Conservation (phyloP, 306 rosid species). For the Ziziphus jujuba region DNA sequence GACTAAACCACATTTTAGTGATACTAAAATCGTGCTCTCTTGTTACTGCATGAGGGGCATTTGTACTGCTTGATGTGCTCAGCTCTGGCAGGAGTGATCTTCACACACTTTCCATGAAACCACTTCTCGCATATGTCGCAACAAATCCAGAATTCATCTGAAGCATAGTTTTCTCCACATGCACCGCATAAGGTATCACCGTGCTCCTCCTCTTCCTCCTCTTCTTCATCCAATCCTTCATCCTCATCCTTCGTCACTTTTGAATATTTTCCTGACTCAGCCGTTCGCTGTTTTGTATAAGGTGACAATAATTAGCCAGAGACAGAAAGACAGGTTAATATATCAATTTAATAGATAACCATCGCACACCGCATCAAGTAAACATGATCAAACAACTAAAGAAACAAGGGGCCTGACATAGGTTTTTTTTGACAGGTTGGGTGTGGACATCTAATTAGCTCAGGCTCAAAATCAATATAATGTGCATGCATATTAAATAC, state of each 20-base stretch:
- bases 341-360: constrained; percentile 4
- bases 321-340: neutral
- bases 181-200: constrained; percentile 63
- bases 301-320: constrained; percentile 10
- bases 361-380: neutral
- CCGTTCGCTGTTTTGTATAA: constrained; percentile 39
- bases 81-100: constrained; percentile 65
- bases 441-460: neutral
- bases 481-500: neutral
- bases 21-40: constrained; percentile 60
- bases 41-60: constrained; percentile 72
- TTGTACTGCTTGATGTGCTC: constrained; percentile 67
- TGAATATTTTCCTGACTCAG: constrained; percentile 38
- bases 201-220: constrained; percentile 53
- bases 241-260: constrained; percentile 52
- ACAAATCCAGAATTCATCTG: constrained; percentile 67
- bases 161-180: constrained; percentile 51
- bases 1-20: constrained; percentile 27
- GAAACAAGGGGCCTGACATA: neutral
- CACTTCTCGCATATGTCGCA: constrained; percentile 62
- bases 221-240: constrained; percentile 45
- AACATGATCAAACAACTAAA: neutral
- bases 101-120: constrained; percentile 70
- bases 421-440: too few species aligned
- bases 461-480: neutral